Evolutionary conservation across 805 yeast genomes (phyloP).

Genomic region (Priceomyces medius): DNA sequence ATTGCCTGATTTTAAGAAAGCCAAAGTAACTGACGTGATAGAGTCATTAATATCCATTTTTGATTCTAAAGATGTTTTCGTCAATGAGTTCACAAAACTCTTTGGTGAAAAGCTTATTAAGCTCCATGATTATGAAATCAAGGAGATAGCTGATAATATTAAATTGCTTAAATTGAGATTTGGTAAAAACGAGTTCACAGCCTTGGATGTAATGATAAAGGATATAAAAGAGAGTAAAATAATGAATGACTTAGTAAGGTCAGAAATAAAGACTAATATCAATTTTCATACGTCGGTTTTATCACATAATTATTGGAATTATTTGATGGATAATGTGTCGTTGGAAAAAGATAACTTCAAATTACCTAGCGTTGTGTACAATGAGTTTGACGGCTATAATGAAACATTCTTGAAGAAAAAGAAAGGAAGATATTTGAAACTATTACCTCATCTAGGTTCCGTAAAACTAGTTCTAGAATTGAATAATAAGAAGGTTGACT

Average conservation of each 20-base stretch:
- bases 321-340: conserved; percentile 30
- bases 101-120: conserved; percentile 59
- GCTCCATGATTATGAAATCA: conserved; percentile 38
- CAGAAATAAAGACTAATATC: background rate
- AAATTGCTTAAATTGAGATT: conserved; percentile 59
- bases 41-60: conserved; percentile 70
- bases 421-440: conserved; percentile 56
- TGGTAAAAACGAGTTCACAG: conserved; percentile 63
- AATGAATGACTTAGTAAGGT: conserved; percentile 31
- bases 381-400: conserved; percentile 45
- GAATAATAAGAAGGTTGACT: conserved; percentile 34
- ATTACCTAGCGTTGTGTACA: conserved; percentile 48
- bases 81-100: conserved; percentile 59
- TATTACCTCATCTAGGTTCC: conserved; percentile 59
- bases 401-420: conserved; percentile 43
- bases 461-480: conserved; percentile 58
- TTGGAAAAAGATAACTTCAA: conserved; percentile 37
- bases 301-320: conserved; percentile 83
- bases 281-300: conserved; percentile 58
- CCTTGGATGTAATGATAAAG: conserved; percentile 79
- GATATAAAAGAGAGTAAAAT: conserved; percentile 62
- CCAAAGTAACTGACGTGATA: conserved; percentile 62
- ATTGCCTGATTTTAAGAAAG: conserved; percentile 73
- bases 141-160: conserved; percentile 43
- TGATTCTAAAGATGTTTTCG: conserved; percentile 65